Percentiles rank a stretch among this genome's conserved stretches.
These are phyloP conservation scores for Gracilaria caudata DNA, from an alignment of 23 red algal species.

Conservation along the genomic window DNA sequence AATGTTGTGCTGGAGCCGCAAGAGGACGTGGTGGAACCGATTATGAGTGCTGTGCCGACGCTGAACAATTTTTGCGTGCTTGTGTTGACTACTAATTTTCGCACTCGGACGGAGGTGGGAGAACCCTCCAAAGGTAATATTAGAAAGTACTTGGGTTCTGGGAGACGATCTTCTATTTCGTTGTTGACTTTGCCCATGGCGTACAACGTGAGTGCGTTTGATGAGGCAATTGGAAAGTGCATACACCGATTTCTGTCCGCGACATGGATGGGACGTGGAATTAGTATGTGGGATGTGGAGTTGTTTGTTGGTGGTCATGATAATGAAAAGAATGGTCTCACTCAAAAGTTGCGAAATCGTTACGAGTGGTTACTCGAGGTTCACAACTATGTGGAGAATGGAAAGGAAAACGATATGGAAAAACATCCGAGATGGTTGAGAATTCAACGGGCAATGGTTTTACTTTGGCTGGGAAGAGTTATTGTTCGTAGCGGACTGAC, in stretches of 20 bases:
- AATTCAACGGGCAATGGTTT: conserved; percentile 15
- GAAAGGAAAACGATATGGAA: not conserved
- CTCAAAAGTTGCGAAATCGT: not conserved
- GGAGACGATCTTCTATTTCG: conserved; percentile 8
- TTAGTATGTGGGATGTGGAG: conserved; percentile 54
- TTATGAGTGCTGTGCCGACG: conserved; percentile 29
- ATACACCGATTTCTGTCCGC: conserved; percentile 11
- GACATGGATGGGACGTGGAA: conserved; percentile 19
- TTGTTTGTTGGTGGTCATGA: conserved; percentile 19
- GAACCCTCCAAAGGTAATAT: conserved; percentile 21
- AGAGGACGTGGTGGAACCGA: conserved; percentile 32
- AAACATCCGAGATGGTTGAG: not conserved
- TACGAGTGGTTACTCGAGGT: not conserved
- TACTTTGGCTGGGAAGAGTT: conserved; percentile 5
- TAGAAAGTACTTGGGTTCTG: conserved; percentile 18
- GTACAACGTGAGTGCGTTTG: conserved; percentile 7
- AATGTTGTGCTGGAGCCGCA: not conserved
- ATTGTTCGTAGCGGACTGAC: not conserved
- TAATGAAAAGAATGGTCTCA: not conserved
- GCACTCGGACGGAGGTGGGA: conserved; percentile 19
- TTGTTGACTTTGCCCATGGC: conserved; percentile 10
- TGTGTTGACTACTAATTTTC: conserved; percentile 4
- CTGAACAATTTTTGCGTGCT: conserved; percentile 20
- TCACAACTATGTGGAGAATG: conserved; percentile 4
- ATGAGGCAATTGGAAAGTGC: conserved; percentile 3